Percentiles rank a stretch among this genome's conserved stretches.
Conservation (phyloP, 805 yeast genomes). For the Kodamaea laetipori region DNA sequence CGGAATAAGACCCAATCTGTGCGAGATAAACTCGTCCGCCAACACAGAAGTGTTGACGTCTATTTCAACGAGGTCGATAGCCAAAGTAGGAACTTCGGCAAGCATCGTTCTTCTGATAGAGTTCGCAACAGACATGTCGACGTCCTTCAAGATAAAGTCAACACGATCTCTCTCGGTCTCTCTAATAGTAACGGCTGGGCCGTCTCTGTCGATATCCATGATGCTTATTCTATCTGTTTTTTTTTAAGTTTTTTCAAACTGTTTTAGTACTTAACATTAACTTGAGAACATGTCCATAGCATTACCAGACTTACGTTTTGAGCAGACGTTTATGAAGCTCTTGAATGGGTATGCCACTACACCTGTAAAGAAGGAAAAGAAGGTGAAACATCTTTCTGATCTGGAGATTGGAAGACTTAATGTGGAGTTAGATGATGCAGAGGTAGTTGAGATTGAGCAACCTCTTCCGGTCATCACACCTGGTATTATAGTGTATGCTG, state of each 20-base stretch:
- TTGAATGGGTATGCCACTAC: conserved; percentile 31
- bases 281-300: neutral
- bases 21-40: conserved; percentile 96
- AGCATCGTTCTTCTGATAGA: conserved; percentile 88
- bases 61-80: conserved; percentile 94
- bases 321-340: conserved; percentile 53
- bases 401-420: conserved; percentile 15
- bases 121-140: conserved; percentile 89
- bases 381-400: conserved; percentile 12
- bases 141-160: conserved; percentile 83
- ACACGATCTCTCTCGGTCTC: conserved; percentile 83
- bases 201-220: conserved; percentile 42
- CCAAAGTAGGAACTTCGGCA: conserved; percentile 95
- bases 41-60: conserved; percentile 90
- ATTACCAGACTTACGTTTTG: conserved; percentile 69
- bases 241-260: neutral
- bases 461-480: conserved; percentile 47
- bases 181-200: conserved; percentile 87
- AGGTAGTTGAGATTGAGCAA: conserved; percentile 10
- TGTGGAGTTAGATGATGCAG: conserved; percentile 14
- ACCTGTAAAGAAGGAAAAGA: conserved; percentile 10
- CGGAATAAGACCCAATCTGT: conserved; percentile 91
- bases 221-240: conserved; percentile 6
- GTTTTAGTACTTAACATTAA: neutral
- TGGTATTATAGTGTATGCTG: conserved; percentile 47